These are phyloP conservation scores for Catharanthus roseus DNA, from an alignment of 257 asterid genomes.

Conservation along the genomic window DNA sequence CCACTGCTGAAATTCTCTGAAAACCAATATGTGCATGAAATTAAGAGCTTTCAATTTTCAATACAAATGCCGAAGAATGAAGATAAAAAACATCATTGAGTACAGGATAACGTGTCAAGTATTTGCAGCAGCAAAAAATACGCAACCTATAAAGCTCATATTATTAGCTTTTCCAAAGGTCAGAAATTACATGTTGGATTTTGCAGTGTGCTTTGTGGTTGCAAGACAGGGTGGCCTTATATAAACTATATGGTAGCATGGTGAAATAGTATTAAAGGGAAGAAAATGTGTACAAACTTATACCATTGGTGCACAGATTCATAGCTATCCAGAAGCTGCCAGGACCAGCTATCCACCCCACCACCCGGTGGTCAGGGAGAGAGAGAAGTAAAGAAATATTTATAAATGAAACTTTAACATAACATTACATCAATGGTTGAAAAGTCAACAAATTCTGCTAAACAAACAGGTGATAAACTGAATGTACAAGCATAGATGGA, in stretches of 20 bases:
- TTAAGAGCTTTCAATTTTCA: not conserved
- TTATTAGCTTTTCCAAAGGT: not conserved
- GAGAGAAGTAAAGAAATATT: not conserved
- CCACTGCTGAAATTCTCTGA: not conserved
- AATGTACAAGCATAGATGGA: constrained; percentile 12
- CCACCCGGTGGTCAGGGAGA: not conserved
- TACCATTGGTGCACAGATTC: not conserved
- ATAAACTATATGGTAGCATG: not conserved
- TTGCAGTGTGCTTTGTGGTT: not conserved
- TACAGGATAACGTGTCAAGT: not conserved
- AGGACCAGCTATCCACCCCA: not conserved
- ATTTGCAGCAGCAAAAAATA: not conserved
- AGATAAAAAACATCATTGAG: not conserved
- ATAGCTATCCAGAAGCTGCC: not conserved
- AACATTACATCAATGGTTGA: not conserved
- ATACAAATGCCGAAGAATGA: not conserved
- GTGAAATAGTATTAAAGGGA: not conserved
- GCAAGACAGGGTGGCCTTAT: not conserved
- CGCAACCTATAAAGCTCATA: not conserved
- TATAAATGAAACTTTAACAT: not conserved
- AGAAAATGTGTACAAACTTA: not conserved
- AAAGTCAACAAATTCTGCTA: not conserved
- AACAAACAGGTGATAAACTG: not conserved
- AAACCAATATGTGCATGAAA: not conserved
- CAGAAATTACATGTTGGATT: not conserved